phyloP scores from a whole-genome alignment of 306 rosid species.

The Corylus heterophylla region DNA sequence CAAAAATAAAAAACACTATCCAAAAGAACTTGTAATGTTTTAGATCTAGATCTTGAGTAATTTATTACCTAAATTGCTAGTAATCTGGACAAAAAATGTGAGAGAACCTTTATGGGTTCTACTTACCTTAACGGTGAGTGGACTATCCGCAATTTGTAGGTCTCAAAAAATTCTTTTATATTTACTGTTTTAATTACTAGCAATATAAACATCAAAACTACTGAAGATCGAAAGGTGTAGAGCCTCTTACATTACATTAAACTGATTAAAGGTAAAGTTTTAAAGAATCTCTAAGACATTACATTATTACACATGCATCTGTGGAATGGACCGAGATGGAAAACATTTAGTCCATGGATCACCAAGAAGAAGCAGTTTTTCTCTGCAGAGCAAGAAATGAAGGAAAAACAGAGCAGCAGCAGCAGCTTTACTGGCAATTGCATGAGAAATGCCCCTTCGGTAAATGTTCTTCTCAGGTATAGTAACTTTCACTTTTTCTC shows the following conservation, averaged over 20 bases:
- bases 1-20: not conserved
- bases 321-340: not conserved
- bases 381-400: not conserved
- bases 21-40: not conserved
- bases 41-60: too few species aligned
- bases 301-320: not conserved
- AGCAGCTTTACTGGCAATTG: constrained; percentile 20
- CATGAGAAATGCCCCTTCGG: constrained; percentile 10
- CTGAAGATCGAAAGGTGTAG: not conserved
- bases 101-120: too few species aligned
- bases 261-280: too few species aligned
- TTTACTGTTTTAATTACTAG: too few species aligned
- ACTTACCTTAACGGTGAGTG: too few species aligned
- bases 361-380: not conserved
- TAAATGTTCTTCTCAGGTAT: constrained; percentile 33
- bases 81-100: too few species aligned
- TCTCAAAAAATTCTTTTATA: too few species aligned
- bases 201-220: too few species aligned
- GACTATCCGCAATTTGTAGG: too few species aligned
- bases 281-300: not conserved
- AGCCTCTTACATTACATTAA: not conserved
- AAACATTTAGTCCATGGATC: not conserved
- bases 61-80: too few species aligned
- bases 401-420: not conserved
- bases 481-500: constrained; percentile 53